Evolutionary conservation across 1,284 basidiomycete species (phyloP).

Genomic region (Cutaneotrichosporon cavernicola): DNA sequence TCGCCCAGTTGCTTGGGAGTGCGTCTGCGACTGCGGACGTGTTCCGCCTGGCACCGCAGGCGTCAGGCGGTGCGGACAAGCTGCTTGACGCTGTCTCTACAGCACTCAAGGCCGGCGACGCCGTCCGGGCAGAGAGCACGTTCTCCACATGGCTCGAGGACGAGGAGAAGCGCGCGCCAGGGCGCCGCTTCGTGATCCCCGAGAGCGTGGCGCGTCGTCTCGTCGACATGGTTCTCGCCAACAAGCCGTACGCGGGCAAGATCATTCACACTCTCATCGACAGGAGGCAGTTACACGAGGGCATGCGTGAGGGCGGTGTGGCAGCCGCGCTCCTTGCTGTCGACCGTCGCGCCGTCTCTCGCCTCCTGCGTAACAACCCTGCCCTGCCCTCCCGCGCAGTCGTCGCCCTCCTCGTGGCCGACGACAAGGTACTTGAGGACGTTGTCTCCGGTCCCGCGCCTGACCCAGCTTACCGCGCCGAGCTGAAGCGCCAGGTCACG

Average conservation of each 20-base stretch:
- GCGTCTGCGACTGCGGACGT: slow-evolving; percentile 29
- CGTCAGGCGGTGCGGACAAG: neutral
- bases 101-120: slow-evolving; percentile 15
- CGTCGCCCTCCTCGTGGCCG: slow-evolving; percentile 33
- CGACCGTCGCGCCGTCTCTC: slow-evolving; percentile 27
- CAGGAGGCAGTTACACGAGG: slow-evolving; percentile 36
- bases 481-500: slow-evolving; percentile 34
- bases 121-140: slow-evolving; percentile 20
- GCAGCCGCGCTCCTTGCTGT: slow-evolving; percentile 35
- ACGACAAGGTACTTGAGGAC: slow-evolving; percentile 31
- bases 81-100: slow-evolving; percentile 18
- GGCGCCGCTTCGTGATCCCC: slow-evolving; percentile 11
- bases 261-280: slow-evolving; percentile 37
- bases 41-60: slow-evolving; percentile 16
- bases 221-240: slow-evolving; percentile 30
- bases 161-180: slow-evolving; percentile 17
- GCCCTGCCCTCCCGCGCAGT: slow-evolving; percentile 39
- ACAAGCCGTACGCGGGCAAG: slow-evolving; percentile 32
- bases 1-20: slow-evolving; percentile 39
- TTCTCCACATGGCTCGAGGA: slow-evolving; percentile 25
- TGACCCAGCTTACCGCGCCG: slow-evolving; percentile 43
- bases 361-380: slow-evolving; percentile 24
- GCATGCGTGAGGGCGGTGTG: slow-evolving; percentile 30
- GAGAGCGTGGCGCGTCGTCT: slow-evolving; percentile 15
- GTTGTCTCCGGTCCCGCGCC: slow-evolving; percentile 39